phyloP scores from a whole-genome alignment of 2,329 filamentous ascomycete genomes.

The Pseudocercospora vitis region DNA sequence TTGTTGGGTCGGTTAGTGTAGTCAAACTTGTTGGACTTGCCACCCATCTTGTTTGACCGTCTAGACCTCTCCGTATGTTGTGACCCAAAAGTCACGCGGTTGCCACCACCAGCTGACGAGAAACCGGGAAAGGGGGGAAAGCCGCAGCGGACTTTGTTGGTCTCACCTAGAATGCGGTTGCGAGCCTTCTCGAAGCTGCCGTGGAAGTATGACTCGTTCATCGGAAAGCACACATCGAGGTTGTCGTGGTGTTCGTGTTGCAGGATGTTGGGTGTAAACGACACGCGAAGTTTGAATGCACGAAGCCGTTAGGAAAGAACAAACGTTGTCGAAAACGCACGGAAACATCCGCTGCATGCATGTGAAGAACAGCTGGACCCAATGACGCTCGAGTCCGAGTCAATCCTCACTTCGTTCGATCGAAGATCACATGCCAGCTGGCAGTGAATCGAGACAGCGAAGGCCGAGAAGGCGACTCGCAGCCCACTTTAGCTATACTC shows the following conservation, averaged over 20 bases:
- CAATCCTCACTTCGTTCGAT: background rate
- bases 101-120: no score
- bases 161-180: slow-evolving; percentile 1
- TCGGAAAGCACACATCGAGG: background rate
- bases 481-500: no score
- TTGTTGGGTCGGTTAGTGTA: slow-evolving; percentile 47
- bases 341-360: slow-evolving; percentile 4
- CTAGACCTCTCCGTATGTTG: no score
- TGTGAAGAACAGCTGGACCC: background rate
- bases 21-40: slow-evolving; percentile 41
- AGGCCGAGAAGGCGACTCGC: background rate
- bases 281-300: background rate
- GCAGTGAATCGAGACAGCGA: background rate
- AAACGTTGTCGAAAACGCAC: background rate
- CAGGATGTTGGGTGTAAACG: slow-evolving; percentile 2
- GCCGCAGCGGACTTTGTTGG: no score
- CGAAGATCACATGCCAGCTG: background rate
- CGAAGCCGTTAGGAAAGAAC: slow-evolving; percentile 1
- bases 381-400: slow-evolving; percentile 2
- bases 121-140: no score
- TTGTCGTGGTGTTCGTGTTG: background rate
- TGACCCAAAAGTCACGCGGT: no score
- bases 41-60: slow-evolving; percentile 23
- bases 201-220: slow-evolving; percentile 6
- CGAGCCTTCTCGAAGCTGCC: slow-evolving; percentile 19